Percentiles rank a stretch among this genome's conserved stretches.
phyloP scores from a whole-genome alignment of 352 stramenopile species.

The Saprolegnia diclina region DNA sequence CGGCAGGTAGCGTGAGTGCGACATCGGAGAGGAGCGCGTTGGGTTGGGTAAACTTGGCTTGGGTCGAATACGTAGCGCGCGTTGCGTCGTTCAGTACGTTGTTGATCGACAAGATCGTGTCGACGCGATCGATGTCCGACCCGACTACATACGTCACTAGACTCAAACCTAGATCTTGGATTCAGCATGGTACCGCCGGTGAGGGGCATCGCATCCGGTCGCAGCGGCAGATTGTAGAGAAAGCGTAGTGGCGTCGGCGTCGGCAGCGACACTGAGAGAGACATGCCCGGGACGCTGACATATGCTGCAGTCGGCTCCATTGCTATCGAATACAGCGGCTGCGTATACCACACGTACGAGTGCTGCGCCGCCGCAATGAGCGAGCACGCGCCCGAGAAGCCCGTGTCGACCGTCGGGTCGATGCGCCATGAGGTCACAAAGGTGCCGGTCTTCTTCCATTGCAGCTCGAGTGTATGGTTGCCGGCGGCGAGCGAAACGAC shows the following conservation, averaged over 20 bases:
- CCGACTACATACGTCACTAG: not conserved
- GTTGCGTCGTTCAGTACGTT: not conserved
- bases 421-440: constrained; percentile 16
- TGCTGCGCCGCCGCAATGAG: constrained; percentile 21
- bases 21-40: not conserved
- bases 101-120: constrained; percentile 13
- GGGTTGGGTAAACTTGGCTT: constrained; percentile 15
- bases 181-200: not conserved
- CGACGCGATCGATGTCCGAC: not conserved
- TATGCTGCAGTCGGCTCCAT: not conserved
- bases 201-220: not conserved
- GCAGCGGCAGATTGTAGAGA: constrained; percentile 15
- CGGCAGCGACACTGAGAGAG: not conserved
- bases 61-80: not conserved
- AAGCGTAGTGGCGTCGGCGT: not conserved
- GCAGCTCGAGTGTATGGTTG: constrained; percentile 17
- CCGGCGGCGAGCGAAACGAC: constrained; percentile 8
- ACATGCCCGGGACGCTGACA: constrained; percentile 1
- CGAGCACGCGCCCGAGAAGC: constrained; percentile 21
- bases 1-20: not conserved
- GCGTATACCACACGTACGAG: constrained; percentile 1
- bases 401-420: constrained; percentile 9
- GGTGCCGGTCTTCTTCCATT: constrained; percentile 22
- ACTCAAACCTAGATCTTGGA: not conserved
- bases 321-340: not conserved